Conservation (phyloP, 2,329 filamentous ascomycete genomes). For the Sarocladium strictum region DNA sequence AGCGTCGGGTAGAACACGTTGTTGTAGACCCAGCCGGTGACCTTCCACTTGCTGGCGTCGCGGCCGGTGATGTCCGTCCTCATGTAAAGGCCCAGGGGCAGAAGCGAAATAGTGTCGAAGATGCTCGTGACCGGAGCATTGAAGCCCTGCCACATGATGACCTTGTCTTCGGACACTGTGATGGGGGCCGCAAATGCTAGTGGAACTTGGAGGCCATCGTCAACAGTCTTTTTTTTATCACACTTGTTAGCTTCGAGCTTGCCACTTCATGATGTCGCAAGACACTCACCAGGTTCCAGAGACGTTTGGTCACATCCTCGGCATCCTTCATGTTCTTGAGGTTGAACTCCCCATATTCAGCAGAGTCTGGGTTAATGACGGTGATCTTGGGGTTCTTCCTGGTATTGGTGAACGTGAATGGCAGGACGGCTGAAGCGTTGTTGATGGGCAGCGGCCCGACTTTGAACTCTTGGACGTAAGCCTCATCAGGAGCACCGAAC, state of each 20-base stretch:
- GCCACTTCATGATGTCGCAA: neutral
- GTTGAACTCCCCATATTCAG: neutral
- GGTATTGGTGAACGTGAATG: conserved; percentile 16
- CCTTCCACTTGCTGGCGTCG: conserved; percentile 42
- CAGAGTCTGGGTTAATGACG: neutral
- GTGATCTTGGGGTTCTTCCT: conserved; percentile 32
- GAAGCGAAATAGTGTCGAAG: conserved; percentile 36
- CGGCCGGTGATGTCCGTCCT: conserved; percentile 42
- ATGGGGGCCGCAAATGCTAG: conserved; percentile 37
- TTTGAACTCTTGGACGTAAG: conserved; percentile 36
- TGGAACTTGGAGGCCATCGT: conserved; percentile 34
- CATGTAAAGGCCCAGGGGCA: conserved; percentile 39
- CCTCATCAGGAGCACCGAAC: conserved; percentile 29
- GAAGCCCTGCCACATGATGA: conserved; percentile 42
- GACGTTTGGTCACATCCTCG: neutral
- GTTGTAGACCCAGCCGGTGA: conserved; percentile 50
- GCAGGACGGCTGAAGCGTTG: conserved; percentile 24
- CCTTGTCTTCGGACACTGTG: conserved; percentile 31
- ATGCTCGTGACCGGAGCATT: conserved; percentile 29
- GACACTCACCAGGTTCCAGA: neutral
- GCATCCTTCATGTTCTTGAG: neutral
- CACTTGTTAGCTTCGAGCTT: too few species aligned
- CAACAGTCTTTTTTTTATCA: conserved; percentile 21
- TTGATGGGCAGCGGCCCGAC: conserved; percentile 43
- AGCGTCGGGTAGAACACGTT: conserved; percentile 45